These are phyloP conservation scores for Plasmodium gonderi DNA, from an alignment of 169 alveolate species.

Conservation along the genomic window DNA sequence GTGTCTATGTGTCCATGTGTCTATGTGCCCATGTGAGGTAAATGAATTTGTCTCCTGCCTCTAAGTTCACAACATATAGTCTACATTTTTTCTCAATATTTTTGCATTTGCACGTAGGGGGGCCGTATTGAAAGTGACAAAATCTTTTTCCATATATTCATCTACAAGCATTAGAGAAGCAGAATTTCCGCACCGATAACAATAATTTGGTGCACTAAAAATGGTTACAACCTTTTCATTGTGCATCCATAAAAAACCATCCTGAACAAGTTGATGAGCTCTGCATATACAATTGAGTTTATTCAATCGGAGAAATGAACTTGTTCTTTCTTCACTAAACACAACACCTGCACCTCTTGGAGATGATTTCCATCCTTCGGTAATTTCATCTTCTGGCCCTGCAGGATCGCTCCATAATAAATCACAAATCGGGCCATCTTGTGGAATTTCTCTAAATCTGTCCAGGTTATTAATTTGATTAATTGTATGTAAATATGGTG, in stretches of 20 bases:
- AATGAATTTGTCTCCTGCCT: no score
- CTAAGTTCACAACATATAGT: conserved; percentile 46
- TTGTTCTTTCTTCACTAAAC: conserved; percentile 96
- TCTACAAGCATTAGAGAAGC: conserved; percentile 97
- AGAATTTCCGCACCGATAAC: conserved; percentile 95
- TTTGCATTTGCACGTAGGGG: conserved; percentile 81
- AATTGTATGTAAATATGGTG: conserved; percentile 94
- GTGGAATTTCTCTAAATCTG: conserved; percentile 94
- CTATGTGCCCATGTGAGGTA: no score
- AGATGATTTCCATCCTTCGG: conserved; percentile 93
- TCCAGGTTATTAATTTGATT: conserved; percentile 93
- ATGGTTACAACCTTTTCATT: conserved; percentile 94
- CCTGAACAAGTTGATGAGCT: conserved; percentile 97
- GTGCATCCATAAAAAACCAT: conserved; percentile 94
- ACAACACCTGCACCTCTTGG: conserved; percentile 99
- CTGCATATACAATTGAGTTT: conserved; percentile 95
- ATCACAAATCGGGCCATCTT: conserved; percentile 99
- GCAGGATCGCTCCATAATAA: conserved; percentile 99
- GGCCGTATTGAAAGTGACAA: conserved; percentile 91
- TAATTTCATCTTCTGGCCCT: conserved; percentile 87
- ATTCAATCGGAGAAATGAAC: conserved; percentile 92
- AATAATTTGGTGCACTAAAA: conserved; percentile 97
- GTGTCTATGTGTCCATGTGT: no score
- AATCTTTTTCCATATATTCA: conserved; percentile 92
- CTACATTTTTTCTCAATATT: conserved; percentile 22